Base-by-base conservation (phyloP, 2,329 filamentous ascomycete species). In the Nigrospora osmanthi region DNA sequence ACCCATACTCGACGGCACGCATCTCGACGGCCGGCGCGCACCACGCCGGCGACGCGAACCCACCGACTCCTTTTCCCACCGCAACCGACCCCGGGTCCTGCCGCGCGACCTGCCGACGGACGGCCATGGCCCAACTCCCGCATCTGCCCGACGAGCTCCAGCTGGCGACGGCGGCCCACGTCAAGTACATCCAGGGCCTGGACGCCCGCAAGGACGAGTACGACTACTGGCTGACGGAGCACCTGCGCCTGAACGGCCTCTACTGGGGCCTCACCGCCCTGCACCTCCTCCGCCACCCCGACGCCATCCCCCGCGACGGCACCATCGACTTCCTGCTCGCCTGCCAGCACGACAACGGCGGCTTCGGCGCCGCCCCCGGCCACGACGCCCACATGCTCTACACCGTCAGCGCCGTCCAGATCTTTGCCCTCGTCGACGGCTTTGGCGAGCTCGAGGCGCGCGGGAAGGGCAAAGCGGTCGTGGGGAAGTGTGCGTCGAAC, bases 141-240 rank as follows among this genome's bases (percentile, higher is more conserved):
- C 54, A 62, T 9, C 58, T 68, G 15, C 59, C 67, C 28, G 63
- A 68, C 34, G 67, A 69, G 52, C 63, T 66, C 19, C 63, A 67
- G 50, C 68, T 81, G 40, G 72, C 73, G 41, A 68, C 69, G 6
- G 71, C 71, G 9, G 72, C 75, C 17, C 93, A 98, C 64, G 88
- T 97, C 57, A 81, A 82, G 61, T 98, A 97, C 65, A 89, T 98
- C 55, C 88, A 95, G 67, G 88, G 85, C 59, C 76, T 98, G 55
- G 89, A 98, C 66, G 89, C 85, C 53, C 84, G 86, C 61, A 89
- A 87, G 70, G 89, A 97, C 73, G 88, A 96, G 67, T 83, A 95
- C 56, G 89, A 96, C 65, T 98, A 97, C 71, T 96, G 91, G 86
- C 75, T 97, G 61, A 98, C 93, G 13, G 91, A 98, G 67, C 93